Base-by-base conservation (phyloP, 139 green algal species). In the Monoraphidium neglectum region DNA sequence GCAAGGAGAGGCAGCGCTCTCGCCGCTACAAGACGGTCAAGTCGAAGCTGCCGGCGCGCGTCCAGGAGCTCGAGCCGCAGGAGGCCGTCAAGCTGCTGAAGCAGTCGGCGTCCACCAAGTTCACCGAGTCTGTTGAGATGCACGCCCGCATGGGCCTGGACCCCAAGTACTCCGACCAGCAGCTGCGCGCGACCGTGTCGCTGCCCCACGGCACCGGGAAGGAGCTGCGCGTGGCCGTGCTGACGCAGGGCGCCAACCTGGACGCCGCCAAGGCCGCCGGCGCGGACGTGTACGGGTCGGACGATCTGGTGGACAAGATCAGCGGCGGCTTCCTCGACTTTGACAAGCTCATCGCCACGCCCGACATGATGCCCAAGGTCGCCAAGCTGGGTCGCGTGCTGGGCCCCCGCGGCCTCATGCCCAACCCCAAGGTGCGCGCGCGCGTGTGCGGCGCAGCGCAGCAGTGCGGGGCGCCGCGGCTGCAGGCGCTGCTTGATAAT, bases 341-440 rank as follows among this genome's bases (percentile, higher is more conserved):
- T 74, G 96, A 99, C 87, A 98, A 98, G 89, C 92, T 99, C 38
- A 91, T 99, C 54, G 95, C 95, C 51, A 99, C 97, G 0, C 96
- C 97, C 21, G 97, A 99, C 80, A 99, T 99, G 96, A 99, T 99
- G 97, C 97, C 97, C 57, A 98, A 99, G 88, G 90, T 97, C 23
- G 97, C 97, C 47, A 98, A 97, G 90, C 93, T 99, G 37, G 97
- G 97, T 66, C 89, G 97, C 35, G 79, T 94, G 69, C 90, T 99
- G 66, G 97, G 96, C 12, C 96, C 96, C 0, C 87, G 92, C 5
- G 96, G 96, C 12, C 87, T 99, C 1, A 99, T 99, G 96, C 96
- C 96, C 72, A 99, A 99, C 88, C 97, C 97, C 79, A 99, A 99
- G 92, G n/a, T n/a, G n/a, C n/a, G n/a, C n/a, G n/a, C n/a, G n/a